Conservation (phyloP, 495 filamentous ascomycete genomes). For the Penicillium crystallinum region DNA sequence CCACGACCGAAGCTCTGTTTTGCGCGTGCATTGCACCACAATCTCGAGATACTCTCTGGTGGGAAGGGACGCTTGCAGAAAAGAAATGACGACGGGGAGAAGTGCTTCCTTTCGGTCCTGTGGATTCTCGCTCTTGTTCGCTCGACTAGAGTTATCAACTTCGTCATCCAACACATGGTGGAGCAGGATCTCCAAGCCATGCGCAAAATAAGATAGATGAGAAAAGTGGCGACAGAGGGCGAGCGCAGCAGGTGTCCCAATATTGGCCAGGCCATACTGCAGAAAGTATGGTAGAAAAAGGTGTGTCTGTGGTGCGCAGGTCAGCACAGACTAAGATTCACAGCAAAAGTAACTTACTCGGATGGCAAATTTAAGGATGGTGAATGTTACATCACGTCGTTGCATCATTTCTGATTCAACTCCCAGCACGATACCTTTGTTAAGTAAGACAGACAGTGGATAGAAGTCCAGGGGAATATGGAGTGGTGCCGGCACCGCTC, state of each 20-base stretch:
- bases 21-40: constrained; percentile 93
- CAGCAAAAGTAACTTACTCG: constrained; percentile 49
- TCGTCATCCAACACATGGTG: constrained; percentile 94
- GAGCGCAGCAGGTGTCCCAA: constrained; percentile 68
- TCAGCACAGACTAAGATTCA: background rate
- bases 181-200: constrained; percentile 86
- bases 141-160: constrained; percentile 68
- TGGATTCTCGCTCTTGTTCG: constrained; percentile 41
- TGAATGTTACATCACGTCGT: constrained; percentile 81
- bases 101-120: constrained; percentile 51
- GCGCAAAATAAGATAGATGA: constrained; percentile 81
- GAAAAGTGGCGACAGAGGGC: constrained; percentile 77
- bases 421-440: constrained; percentile 83
- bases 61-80: constrained; percentile 78
- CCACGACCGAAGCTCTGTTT: constrained; percentile 95
- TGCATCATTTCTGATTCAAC: constrained; percentile 90
- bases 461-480: constrained; percentile 77
- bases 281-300: constrained; percentile 88
- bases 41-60: constrained; percentile 77
- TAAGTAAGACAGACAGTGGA: constrained; percentile 77
- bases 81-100: constrained; percentile 79
- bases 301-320: constrained; percentile 57
- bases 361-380: constrained; percentile 77
- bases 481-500: constrained; percentile 41
- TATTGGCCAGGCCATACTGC: constrained; percentile 64